phyloP scores from a whole-genome alignment of 805 yeast genomes.

The Starmerella bacillaris region DNA sequence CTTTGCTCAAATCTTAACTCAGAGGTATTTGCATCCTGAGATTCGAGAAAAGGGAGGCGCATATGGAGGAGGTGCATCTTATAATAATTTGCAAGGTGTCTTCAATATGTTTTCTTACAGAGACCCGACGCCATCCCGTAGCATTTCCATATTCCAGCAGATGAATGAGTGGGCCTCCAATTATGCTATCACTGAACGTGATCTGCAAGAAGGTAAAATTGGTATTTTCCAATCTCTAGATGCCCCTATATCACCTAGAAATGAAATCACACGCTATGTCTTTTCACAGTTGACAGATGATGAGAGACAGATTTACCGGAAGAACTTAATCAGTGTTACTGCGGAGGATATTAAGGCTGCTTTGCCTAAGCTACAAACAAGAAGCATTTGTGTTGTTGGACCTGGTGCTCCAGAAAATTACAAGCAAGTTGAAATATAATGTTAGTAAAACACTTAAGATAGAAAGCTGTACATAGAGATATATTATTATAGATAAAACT shows the following conservation, averaged over 20 bases:
- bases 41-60: slow-evolving; percentile 95
- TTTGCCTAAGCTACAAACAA: slow-evolving; percentile 46
- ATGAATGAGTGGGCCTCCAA: slow-evolving; percentile 34
- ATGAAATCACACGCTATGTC: slow-evolving; percentile 56
- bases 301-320: slow-evolving; percentile 65
- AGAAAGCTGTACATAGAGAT: background rate
- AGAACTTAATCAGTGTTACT: slow-evolving; percentile 48
- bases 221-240: slow-evolving; percentile 82
- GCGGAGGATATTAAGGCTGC: slow-evolving; percentile 43
- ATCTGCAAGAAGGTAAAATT: slow-evolving; percentile 75
- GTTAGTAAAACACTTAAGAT: background rate
- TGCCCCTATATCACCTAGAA: slow-evolving; percentile 66
- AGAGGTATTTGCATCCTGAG: slow-evolving; percentile 70
- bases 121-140: slow-evolving; percentile 70
- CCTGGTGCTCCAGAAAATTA: slow-evolving; percentile 6
- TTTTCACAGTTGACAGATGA: slow-evolving; percentile 56
- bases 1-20: slow-evolving; percentile 60
- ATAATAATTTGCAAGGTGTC: slow-evolving; percentile 62
- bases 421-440: background rate
- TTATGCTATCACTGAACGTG: slow-evolving; percentile 40
- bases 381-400: slow-evolving; percentile 15
- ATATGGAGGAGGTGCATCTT: slow-evolving; percentile 86
- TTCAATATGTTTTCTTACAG: slow-evolving; percentile 78
- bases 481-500: slow-evolving; percentile 49
- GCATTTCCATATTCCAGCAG: slow-evolving; percentile 40